Base-by-base conservation (phyloP, 371 early-diverging fungal species). In the Lichtheimia ramosa region DNA sequence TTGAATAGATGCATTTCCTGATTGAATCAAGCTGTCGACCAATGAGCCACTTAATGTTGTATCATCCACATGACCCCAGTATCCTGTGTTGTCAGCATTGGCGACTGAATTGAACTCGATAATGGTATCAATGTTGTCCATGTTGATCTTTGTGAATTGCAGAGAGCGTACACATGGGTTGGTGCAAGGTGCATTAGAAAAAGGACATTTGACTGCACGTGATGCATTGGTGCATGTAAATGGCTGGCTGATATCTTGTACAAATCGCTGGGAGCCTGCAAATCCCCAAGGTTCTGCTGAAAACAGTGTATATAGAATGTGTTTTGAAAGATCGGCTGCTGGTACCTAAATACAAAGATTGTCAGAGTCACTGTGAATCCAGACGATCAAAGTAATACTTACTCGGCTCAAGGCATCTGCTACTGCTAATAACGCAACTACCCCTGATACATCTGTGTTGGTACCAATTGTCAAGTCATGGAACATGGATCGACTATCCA, bases 251-350 rank as follows among this genome's bases (percentile, higher is more conserved):
- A 93, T 81, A 66, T 92, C 92, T 43, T 88, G 64, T 1, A 91
- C 90, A 71, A 93, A 91, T 27, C 92, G 81, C 61, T 90, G 85
- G 0, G 93, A 93, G 3, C 93, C 93, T 25, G 89, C 81, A 69
- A 85, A 89, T 21, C 85, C 90, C 87, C 89, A 93, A 16, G 85
- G 61, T 64, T 93, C 93, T 20, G 84, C 89, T 8, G 83, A 70
- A 64, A 93, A 93, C 8, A 82, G 68, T 7, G 89, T 86, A 65
- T 89, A 93, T 18, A 93, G 6, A 39, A 93, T 81, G 63, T 89
- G 84, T 49, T 87, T 88, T 8, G 77, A 74, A 52, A 90, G 70
- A 0, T 66, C 41, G 13, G 75, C 25, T 3, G 70, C 61, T 3
- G 81, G 77, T 5, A 84, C 81, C 87, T 85, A 64, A 10, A 24